Base-by-base conservation (phyloP, 495 filamentous ascomycete genomes). In the Aspergillus nidulans region DNA sequence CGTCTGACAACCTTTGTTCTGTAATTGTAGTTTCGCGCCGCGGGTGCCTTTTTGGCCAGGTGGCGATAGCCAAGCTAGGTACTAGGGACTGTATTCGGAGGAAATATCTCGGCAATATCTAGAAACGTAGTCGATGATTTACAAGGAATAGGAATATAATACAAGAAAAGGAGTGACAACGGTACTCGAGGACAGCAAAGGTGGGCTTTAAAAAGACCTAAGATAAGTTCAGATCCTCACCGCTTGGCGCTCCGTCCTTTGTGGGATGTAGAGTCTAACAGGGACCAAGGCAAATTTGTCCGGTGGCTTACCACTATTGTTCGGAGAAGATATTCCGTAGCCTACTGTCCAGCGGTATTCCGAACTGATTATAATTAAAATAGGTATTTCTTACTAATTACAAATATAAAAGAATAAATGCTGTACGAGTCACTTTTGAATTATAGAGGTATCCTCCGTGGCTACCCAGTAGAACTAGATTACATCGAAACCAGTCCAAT, bases 381-480 rank as follows among this genome's bases (percentile, higher is more conserved):
- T n/a, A n/a, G n/a, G n/a, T n/a, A n/a, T n/a, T n/a, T n/a, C n/a
- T n/a, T n/a, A n/a, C n/a, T n/a, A n/a, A n/a, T n/a, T n/a, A n/a
- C n/a, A n/a, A n/a, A n/a, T n/a, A n/a, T n/a, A n/a, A n/a, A n/a
- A n/a, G n/a, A n/a, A n/a, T n/a, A n/a, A n/a, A n/a, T n/a, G n/a
- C n/a, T 19, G 20, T 52, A 60, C 57, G 48, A 60, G 55, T 49
- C 61, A 60, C 55, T 58, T 60, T 56, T 54, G 43, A 36, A 47
- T 52, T 60, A 46, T 36, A 34, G 9, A 34, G n/a, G n/a, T 34
- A 42, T 55, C 44, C 39, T 45, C 42, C 32, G 45, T 56, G 39
- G 28, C 42, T 53, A 44, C 57, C 61, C 56, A 49, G 52, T 53
- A 56, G 55, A 60, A 60, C 47, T 63, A 63, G 52, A 63, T 55